Evolutionary conservation across 2,329 filamentous ascomycete species (phyloP).

Genomic region (Gnomoniopsis smithogilvyi): DNA sequence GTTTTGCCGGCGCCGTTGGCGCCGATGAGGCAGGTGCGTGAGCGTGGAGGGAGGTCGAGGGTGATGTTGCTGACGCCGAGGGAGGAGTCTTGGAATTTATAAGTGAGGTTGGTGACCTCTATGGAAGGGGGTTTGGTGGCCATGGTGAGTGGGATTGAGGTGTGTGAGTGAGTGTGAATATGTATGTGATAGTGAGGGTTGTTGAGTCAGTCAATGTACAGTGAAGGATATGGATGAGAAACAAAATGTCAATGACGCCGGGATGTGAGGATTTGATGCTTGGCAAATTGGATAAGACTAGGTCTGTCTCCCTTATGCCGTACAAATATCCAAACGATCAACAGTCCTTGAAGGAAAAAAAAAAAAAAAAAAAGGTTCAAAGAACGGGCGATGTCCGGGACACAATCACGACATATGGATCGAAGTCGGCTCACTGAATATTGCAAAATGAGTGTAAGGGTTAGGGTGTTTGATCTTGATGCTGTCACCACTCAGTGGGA

Average conservation of each 20-base stretch:
- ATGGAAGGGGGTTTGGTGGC: slow-evolving; percentile 55
- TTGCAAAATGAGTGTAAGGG: not conserved
- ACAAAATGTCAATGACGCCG: not conserved
- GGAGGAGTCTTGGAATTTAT: slow-evolving; percentile 83
- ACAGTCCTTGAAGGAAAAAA: not conserved
- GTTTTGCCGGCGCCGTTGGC: slow-evolving; percentile 98
- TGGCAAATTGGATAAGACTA: not conserved
- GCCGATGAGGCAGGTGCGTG: slow-evolving; percentile 87
- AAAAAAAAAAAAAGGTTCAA: not conserved
- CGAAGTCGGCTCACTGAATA: not conserved
- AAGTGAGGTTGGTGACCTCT: slow-evolving; percentile 72
- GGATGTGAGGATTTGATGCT: not conserved
- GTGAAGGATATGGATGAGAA: not conserved
- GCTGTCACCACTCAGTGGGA: no score
- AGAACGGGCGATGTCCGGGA: not conserved
- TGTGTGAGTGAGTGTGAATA: not conserved
- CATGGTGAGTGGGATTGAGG: slow-evolving; percentile 23
- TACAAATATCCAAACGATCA: not conserved
- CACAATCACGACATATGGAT: not conserved
- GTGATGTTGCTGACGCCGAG: slow-evolving; percentile 72
- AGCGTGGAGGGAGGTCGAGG: slow-evolving; percentile 75
- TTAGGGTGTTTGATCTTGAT: not conserved
- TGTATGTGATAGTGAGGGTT: not conserved
- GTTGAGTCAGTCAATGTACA: not conserved
- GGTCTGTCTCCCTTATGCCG: not conserved